Conservation (phyloP, 2,329 filamentous ascomycete species). For the Thermothelomyces thermophilus region DNA sequence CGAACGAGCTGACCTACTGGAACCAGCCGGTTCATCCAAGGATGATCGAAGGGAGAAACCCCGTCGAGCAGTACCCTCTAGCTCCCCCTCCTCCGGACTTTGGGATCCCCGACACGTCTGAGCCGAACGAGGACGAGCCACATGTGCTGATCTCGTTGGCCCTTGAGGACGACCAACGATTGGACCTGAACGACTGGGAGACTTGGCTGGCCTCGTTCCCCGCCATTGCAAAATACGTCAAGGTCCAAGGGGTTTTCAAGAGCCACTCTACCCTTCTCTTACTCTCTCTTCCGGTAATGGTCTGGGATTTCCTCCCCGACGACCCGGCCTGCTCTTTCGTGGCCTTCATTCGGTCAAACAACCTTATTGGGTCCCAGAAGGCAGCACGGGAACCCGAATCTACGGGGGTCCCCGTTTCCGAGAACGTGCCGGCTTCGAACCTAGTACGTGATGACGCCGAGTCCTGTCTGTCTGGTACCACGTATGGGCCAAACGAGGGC, state of each 20-base stretch:
- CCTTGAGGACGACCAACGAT: constrained; percentile 49
- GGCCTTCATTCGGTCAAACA: constrained; percentile 53
- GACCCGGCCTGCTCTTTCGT: constrained; percentile 52
- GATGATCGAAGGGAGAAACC: constrained; percentile 13
- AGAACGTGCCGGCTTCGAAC: constrained; percentile 3
- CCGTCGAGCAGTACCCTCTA: constrained; percentile 8
- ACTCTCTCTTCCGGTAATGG: constrained; percentile 51
- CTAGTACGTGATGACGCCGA: constrained; percentile 20
- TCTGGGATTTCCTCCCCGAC: constrained; percentile 55
- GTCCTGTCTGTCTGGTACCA: constrained; percentile 29
- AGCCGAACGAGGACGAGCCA: constrained; percentile 49
- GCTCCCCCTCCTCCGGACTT: constrained; percentile 13
- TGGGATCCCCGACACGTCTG: constrained; percentile 25
- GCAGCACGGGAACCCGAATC: neutral
- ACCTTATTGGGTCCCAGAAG: constrained; percentile 33
- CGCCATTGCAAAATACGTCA: constrained; percentile 52
- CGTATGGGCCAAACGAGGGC: constrained; percentile 24
- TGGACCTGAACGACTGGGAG: constrained; percentile 54
- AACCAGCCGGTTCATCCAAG: constrained; percentile 5
- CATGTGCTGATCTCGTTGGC: constrained; percentile 57
- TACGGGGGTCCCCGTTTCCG: constrained; percentile 20
- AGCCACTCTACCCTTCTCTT: constrained; percentile 54
- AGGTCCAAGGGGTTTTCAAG: constrained; percentile 55
- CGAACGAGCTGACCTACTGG: constrained; percentile 19
- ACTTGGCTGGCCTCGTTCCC: constrained; percentile 51